These are phyloP conservation scores for Pseudopyricularia cyperi DNA, from an alignment of 2,329 filamentous ascomycete species.

Conservation along the genomic window DNA sequence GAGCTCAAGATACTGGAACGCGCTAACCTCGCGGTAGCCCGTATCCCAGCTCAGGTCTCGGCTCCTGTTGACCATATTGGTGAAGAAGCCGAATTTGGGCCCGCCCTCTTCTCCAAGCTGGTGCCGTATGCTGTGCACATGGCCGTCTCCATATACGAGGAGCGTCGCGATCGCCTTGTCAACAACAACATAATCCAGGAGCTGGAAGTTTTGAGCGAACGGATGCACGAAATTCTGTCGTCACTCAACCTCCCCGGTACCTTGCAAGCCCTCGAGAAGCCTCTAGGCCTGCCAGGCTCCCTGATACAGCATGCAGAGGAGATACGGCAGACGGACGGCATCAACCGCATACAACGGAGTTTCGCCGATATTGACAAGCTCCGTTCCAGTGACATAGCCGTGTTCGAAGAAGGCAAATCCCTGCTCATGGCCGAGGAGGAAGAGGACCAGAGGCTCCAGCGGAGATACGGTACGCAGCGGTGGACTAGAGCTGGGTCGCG, in stretches of 20 bases:
- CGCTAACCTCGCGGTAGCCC: conserved; percentile 74
- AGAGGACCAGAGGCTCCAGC: conserved; percentile 65
- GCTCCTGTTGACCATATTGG: conserved; percentile 71
- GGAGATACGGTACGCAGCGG: conserved; percentile 73
- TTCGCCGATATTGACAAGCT: conserved; percentile 85
- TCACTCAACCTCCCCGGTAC: conserved; percentile 84
- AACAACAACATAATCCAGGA: conserved; percentile 79
- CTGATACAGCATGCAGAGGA: conserved; percentile 87
- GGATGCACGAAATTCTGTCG: conserved; percentile 65
- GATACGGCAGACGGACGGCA: conserved; percentile 77
- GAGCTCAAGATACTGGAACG: conserved; percentile 77
- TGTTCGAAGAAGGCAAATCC: conserved; percentile 74
- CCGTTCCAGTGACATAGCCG: conserved; percentile 61
- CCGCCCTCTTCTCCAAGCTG: conserved; percentile 75
- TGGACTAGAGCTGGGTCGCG: conserved; percentile 64
- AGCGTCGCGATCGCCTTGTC: conserved; percentile 78
- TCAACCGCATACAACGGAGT: conserved; percentile 62
- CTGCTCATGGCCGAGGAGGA: conserved; percentile 67
- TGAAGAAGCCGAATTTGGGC: conserved; percentile 67
- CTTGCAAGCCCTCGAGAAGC: conserved; percentile 87
- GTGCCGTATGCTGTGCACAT: conserved; percentile 94
- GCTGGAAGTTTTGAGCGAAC: conserved; percentile 67
- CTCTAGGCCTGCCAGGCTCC: conserved; percentile 74
- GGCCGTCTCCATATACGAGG: conserved; percentile 88
- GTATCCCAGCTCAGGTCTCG: conserved; percentile 68